phyloP scores from a whole-genome alignment of 2,329 filamentous ascomycete species.

The Fusarium coffeatum region DNA sequence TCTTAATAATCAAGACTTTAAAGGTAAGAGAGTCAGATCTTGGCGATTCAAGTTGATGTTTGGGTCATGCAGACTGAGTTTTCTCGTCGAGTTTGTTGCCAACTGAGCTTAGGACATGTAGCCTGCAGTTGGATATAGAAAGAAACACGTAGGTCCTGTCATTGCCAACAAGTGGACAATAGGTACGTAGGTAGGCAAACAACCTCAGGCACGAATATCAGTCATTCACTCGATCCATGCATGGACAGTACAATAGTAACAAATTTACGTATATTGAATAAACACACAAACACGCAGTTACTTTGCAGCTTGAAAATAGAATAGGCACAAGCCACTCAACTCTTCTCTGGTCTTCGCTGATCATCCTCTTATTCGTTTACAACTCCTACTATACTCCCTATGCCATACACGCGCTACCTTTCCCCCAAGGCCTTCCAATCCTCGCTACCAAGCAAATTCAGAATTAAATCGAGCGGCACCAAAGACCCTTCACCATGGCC shows the following conservation, averaged over 20 bases:
- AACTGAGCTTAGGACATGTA: background rate
- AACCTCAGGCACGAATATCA: background rate
- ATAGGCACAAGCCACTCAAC: constrained; percentile 20
- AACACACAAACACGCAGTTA: constrained; percentile 6
- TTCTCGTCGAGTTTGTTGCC: background rate
- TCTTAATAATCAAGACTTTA: constrained; percentile 32
- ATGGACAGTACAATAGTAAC: background rate
- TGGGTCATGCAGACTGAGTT: background rate
- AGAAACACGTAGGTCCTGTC: background rate
- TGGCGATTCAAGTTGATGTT: background rate
- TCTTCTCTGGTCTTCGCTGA: constrained; percentile 11
- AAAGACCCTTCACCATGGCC: constrained; percentile 20
- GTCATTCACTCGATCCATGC: background rate
- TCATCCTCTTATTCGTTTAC: constrained; percentile 30
- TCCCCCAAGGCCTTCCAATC: constrained; percentile 20
- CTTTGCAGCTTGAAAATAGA: constrained; percentile 13
- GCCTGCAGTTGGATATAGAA: background rate
- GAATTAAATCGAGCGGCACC: constrained; percentile 42
- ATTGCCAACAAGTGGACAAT: background rate
- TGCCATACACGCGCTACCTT: constrained; percentile 2
- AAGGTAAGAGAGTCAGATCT: background rate
- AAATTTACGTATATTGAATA: constrained; percentile 26
- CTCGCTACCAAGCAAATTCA: constrained; percentile 44
- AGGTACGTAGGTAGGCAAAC: background rate
- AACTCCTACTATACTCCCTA: constrained; percentile 1